These are phyloP conservation scores for Xylona heveae DNA, from an alignment of 495 filamentous ascomycete genomes.

Conservation along the genomic window DNA sequence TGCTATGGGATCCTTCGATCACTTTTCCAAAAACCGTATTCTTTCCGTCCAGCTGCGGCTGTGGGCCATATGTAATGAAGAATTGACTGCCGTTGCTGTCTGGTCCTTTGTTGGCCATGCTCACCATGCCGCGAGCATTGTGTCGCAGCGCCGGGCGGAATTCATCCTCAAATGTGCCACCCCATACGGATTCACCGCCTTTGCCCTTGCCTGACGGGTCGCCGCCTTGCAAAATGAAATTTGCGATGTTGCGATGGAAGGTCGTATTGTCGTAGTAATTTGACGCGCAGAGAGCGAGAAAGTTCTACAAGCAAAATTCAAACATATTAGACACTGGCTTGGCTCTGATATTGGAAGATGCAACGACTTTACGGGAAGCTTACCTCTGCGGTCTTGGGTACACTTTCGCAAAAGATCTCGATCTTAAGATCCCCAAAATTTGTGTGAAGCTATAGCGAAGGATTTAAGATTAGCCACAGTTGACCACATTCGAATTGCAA, in stretches of 20 bases:
- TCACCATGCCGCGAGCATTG: slow-evolving; percentile 66
- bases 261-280: slow-evolving; percentile 58
- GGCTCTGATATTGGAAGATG: not conserved
- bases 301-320: slow-evolving; percentile 39
- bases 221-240: slow-evolving; percentile 86
- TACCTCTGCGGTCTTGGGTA: slow-evolving; percentile 74
- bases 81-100: slow-evolving; percentile 89
- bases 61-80: slow-evolving; percentile 68
- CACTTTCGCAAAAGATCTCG: slow-evolving; percentile 87
- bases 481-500: slow-evolving; percentile 3
- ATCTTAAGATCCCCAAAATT: slow-evolving; percentile 81
- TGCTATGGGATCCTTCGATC: slow-evolving; percentile 34
- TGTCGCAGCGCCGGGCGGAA: slow-evolving; percentile 70
- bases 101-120: slow-evolving; percentile 76
- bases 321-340: not conserved
- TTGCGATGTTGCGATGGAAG: slow-evolving; percentile 82
- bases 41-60: slow-evolving; percentile 80
- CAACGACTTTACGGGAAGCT: not conserved
- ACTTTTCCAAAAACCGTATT: slow-evolving; percentile 90
- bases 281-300: slow-evolving; percentile 84
- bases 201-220: slow-evolving; percentile 68
- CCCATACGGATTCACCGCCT: slow-evolving; percentile 51
- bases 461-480: not conserved
- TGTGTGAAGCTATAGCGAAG: slow-evolving; percentile 60
- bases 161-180: slow-evolving; percentile 74